phyloP scores from a whole-genome alignment of 129 eudicot species.

The Solidago caesia region DNA sequence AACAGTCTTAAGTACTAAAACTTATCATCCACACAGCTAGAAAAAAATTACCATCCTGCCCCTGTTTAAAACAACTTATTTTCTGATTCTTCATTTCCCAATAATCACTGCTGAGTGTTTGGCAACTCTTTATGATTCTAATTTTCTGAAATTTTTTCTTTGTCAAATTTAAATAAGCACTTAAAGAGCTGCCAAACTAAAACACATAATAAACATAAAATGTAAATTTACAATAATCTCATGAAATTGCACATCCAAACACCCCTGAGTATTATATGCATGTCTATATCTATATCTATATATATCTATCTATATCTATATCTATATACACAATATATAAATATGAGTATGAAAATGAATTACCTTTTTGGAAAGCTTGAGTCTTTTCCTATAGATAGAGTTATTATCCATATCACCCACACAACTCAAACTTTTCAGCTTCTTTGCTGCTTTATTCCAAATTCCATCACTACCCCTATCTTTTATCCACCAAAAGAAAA shows the following conservation, averaged over 20 bases:
- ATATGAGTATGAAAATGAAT: neutral
- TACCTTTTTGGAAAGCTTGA: conserved; percentile 58
- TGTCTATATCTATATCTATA: neutral
- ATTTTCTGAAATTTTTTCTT: no score
- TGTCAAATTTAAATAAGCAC: no score
- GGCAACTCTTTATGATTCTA: no score
- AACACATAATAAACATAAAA: no score
- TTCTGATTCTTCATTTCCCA: neutral
- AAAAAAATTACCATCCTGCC: conserved; percentile 10
- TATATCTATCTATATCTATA: no score
- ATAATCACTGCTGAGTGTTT: neutral
- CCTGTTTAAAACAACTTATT: neutral
- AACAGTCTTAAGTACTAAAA: neutral
- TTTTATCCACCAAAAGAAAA: conserved; percentile 22
- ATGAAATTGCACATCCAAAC: conserved; percentile 10
- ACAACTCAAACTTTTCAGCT: conserved; percentile 42
- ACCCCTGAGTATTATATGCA: neutral
- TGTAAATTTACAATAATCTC: no score
- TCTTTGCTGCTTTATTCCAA: conserved; percentile 31
- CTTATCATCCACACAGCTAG: neutral
- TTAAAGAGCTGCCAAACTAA: no score
- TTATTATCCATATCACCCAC: conserved; percentile 41
- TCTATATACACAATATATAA: neutral
- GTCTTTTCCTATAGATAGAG: conserved; percentile 31
- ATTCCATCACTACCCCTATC: conserved; percentile 33